phyloP scores from a whole-genome alignment of 2,329 filamentous ascomycete species.

The Colletotrichum euphorbiae region DNA sequence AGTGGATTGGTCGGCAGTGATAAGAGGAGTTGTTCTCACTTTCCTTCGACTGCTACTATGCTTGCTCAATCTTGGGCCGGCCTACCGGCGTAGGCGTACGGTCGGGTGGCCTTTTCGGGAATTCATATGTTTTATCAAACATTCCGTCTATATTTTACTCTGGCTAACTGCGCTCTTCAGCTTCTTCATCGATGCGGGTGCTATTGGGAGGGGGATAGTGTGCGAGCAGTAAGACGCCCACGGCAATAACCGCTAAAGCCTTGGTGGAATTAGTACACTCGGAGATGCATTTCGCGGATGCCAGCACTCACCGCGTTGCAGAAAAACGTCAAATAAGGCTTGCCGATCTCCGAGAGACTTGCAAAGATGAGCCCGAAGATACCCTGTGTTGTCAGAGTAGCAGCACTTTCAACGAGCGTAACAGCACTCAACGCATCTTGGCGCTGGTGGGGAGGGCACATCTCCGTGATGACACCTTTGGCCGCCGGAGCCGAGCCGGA shows the following conservation, averaged over 20 bases:
- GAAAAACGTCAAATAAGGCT: conserved; percentile 72
- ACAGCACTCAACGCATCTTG: conserved; percentile 77
- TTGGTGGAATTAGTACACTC: conserved; percentile 43
- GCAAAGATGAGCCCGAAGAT: conserved; percentile 77
- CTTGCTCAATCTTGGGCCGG: not conserved
- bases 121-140: not conserved
- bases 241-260: conserved; percentile 66
- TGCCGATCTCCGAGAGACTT: conserved; percentile 68
- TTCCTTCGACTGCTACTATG: no score
- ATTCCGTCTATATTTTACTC: not conserved
- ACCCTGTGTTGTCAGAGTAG: conserved; percentile 70
- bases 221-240: conserved; percentile 57
- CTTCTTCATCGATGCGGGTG: conserved; percentile 50
- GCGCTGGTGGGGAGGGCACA: conserved; percentile 71
- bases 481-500: conserved; percentile 76
- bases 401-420: conserved; percentile 77
- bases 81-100: not conserved
- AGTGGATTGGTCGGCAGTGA: not conserved
- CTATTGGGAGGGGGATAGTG: conserved; percentile 58
- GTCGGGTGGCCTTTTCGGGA: not conserved
- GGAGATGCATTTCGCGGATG: not conserved
- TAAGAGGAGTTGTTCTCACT: not conserved
- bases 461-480: conserved; percentile 79
- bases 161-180: conserved; percentile 1
- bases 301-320: conserved; percentile 68